Percentiles rank a stretch among this genome's conserved stretches.
These are phyloP conservation scores for Grifola frondosa DNA, from an alignment of 1,284 basidiomycete species.

Conservation along the genomic window DNA sequence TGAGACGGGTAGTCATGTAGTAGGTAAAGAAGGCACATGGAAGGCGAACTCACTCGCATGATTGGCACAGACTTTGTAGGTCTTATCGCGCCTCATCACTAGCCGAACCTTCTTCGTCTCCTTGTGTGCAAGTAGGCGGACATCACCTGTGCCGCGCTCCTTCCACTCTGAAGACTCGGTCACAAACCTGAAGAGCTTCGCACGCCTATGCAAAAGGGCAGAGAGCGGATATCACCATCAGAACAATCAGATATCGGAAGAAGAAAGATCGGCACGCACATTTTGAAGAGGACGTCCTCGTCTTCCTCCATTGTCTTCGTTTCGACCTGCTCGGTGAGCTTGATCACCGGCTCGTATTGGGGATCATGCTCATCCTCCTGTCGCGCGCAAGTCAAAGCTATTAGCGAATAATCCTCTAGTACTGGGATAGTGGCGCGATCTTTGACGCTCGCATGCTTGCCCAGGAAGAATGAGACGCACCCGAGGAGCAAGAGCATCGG, in stretches of 20 bases:
- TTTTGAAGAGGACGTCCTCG: slow-evolving; percentile 93
- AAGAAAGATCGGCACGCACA: slow-evolving; percentile 59
- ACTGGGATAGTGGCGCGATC: slow-evolving; percentile 19
- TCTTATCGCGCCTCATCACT: slow-evolving; percentile 99
- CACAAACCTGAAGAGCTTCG: slow-evolving; percentile 98
- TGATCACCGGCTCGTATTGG: slow-evolving; percentile 96
- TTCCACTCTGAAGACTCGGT: slow-evolving; percentile 89
- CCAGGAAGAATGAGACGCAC: slow-evolving; percentile 41
- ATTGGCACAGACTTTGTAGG: slow-evolving; percentile 99
- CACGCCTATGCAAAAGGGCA: slow-evolving; percentile 64
- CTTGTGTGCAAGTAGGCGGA: slow-evolving; percentile 87
- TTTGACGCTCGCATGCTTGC: slow-evolving; percentile 15
- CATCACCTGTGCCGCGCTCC: slow-evolving; percentile 92
- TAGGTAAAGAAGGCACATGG: slow-evolving; percentile 1
- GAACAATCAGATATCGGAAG: slow-evolving; percentile 25
- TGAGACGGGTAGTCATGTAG: slow-evolving; percentile 33
- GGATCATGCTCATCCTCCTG: slow-evolving; percentile 87
- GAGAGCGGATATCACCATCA: slow-evolving; percentile 10
- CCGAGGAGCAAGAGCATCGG: slow-evolving; percentile 63
- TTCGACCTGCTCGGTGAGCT: slow-evolving; percentile 94
- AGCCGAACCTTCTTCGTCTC: slow-evolving; percentile 90
- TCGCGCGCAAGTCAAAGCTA: slow-evolving; percentile 8
- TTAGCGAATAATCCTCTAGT: slow-evolving; percentile 12
- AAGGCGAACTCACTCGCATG: slow-evolving; percentile 75
- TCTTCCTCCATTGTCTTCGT: slow-evolving; percentile 96